phyloP scores from a whole-genome alignment of 768 basidiomycete species.

The Pleurotus giganteus region DNA sequence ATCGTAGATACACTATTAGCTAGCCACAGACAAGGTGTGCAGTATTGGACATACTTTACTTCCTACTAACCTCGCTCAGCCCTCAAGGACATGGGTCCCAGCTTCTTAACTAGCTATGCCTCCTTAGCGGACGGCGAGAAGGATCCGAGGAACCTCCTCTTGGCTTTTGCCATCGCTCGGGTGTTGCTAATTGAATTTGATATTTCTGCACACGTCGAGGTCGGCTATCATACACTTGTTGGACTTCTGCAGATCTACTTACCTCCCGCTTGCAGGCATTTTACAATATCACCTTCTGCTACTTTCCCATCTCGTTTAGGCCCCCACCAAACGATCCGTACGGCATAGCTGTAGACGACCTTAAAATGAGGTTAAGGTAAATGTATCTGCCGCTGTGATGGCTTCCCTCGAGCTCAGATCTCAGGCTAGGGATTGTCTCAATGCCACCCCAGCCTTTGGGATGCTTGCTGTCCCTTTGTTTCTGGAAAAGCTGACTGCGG shows the following conservation, averaged over 20 bases:
- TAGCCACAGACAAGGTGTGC: slow-evolving; percentile 61
- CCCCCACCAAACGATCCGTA: slow-evolving; percentile 94
- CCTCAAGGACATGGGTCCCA: slow-evolving; percentile 67
- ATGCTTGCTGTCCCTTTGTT: slow-evolving; percentile 83
- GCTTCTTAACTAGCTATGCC: slow-evolving; percentile 76
- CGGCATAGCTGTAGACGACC: slow-evolving; percentile 85
- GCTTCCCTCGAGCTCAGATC: neutral
- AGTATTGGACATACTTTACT: neutral
- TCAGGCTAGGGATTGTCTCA: slow-evolving; percentile 60
- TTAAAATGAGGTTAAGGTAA: slow-evolving; percentile 70
- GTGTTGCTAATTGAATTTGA: slow-evolving; percentile 90
- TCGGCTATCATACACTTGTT: slow-evolving; percentile 29
- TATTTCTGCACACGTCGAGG: slow-evolving; percentile 72
- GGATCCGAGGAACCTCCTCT: slow-evolving; percentile 89
- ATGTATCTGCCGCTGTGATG: slow-evolving; percentile 10
- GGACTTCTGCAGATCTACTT: neutral
- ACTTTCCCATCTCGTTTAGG: slow-evolving; percentile 96
- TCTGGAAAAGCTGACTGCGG: slow-evolving; percentile 86
- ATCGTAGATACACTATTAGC: slow-evolving; percentile 80
- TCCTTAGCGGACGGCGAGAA: slow-evolving; percentile 92
- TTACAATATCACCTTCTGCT: slow-evolving; percentile 96
- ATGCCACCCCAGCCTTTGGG: slow-evolving; percentile 80
- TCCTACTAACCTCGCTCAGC: slow-evolving; percentile 35
- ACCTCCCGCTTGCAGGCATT: slow-evolving; percentile 54
- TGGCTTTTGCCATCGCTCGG: slow-evolving; percentile 87